Evolutionary conservation across 2,329 filamentous ascomycete genomes (phyloP).

Genomic region (Paramyrothecium sp.): DNA sequence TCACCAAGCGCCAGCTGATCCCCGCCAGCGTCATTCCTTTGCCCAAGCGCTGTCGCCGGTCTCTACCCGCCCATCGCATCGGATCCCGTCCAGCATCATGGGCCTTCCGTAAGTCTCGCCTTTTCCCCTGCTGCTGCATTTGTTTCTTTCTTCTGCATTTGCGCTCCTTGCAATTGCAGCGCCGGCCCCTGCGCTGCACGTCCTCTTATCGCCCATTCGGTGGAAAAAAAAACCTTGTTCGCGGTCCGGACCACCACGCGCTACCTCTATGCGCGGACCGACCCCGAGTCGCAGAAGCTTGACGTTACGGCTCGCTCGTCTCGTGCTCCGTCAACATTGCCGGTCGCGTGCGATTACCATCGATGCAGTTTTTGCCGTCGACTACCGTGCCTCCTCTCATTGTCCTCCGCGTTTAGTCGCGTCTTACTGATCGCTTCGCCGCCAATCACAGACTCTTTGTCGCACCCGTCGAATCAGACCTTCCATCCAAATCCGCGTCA

Average conservation of each 20-base stretch:
- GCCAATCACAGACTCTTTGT: constrained; percentile 38
- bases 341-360: neutral
- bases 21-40: neutral
- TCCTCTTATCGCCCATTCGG: neutral
- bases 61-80: constrained; percentile 7
- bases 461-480: constrained; percentile 43
- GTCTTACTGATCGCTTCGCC: neutral
- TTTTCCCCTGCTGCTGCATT: neutral
- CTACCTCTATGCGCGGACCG: neutral
- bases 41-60: neutral
- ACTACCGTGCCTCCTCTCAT: neutral
- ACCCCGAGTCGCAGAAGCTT: neutral
- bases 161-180: constrained; percentile 14
- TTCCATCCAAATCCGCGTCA: constrained; percentile 30
- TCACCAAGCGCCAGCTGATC: constrained; percentile 1
- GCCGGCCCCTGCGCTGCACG: constrained; percentile 4
- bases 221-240: neutral
- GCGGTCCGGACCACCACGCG: neutral
- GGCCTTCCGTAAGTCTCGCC: constrained; percentile 45
- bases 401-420: neutral
- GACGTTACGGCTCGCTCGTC: neutral
- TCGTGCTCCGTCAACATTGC: neutral
- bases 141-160: constrained; percentile 11
- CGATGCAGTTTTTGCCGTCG: neutral
- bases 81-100: constrained; percentile 27